Evolutionary conservation across 2,329 filamentous ascomycete species (phyloP).

Genomic region (Neocatenulostroma microsporum): DNA sequence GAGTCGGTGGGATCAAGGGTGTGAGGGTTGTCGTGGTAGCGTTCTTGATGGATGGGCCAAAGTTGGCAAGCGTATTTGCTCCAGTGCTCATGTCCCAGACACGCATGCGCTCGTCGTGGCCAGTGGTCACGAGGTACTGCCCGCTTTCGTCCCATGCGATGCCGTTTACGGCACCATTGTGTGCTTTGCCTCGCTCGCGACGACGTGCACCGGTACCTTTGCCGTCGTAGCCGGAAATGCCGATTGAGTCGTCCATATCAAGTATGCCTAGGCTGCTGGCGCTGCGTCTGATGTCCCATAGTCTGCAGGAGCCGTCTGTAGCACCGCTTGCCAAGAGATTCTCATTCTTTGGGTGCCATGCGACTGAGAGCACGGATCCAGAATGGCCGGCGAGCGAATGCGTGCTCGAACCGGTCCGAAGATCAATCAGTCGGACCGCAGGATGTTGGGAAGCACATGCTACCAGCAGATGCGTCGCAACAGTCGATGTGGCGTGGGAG

Average conservation of each 20-base stretch:
- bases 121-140: conserved; percentile 65
- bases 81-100: conserved; percentile 79
- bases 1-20: conserved; percentile 51
- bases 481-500: conserved; percentile 67
- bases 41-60: conserved; percentile 76
- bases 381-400: conserved; percentile 45
- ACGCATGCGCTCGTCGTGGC: conserved; percentile 74
- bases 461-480: conserved; percentile 67
- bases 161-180: conserved; percentile 75
- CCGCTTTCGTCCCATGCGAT: conserved; percentile 79
- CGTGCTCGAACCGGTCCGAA: conserved; percentile 67
- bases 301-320: conserved; percentile 71
- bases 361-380: conserved; percentile 50
- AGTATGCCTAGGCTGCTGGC: conserved; percentile 68
- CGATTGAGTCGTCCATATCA: conserved; percentile 75
- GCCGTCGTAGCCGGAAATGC: conserved; percentile 46
- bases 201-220: conserved; percentile 39
- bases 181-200: conserved; percentile 48
- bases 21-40: conserved; percentile 35
- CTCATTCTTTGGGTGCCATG: conserved; percentile 76
- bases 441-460: conserved; percentile 84
- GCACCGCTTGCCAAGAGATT: conserved; percentile 76
- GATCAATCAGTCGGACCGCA: conserved; percentile 73
- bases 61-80: conserved; percentile 80
- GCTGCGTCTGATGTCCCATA: conserved; percentile 82